These are phyloP conservation scores for Neoscytalidium dimidiatum DNA, from an alignment of 2,329 filamentous ascomycete species.

Conservation along the genomic window DNA sequence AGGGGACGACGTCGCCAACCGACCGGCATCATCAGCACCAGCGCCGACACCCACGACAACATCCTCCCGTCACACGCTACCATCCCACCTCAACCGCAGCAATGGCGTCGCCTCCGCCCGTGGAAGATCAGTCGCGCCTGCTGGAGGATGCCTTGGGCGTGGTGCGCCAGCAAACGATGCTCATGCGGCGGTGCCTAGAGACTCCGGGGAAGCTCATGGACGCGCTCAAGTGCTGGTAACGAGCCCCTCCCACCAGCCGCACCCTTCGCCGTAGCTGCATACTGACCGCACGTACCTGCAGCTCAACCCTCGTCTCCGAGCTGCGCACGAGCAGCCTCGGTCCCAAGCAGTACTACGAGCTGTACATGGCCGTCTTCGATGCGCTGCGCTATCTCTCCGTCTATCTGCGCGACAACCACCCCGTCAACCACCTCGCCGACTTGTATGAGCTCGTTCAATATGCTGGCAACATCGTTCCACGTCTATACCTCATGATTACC, in stretches of 20 bases:
- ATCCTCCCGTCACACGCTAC: slow-evolving; percentile 17
- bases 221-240: slow-evolving; percentile 96
- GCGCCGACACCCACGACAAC: slow-evolving; percentile 14
- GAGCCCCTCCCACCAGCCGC: background rate
- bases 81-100: slow-evolving; percentile 55
- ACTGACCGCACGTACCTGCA: slow-evolving; percentile 42
- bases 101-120: slow-evolving; percentile 51
- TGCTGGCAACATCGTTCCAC: slow-evolving; percentile 95
- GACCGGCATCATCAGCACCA: slow-evolving; percentile 16
- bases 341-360: slow-evolving; percentile 99
- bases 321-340: slow-evolving; percentile 93
- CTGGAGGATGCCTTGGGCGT: slow-evolving; percentile 96
- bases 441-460: slow-evolving; percentile 98
- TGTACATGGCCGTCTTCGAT: slow-evolving; percentile 99
- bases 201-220: slow-evolving; percentile 99
- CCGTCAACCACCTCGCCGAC: slow-evolving; percentile 95
- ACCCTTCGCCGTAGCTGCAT: background rate
- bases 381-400: slow-evolving; percentile 94
- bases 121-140: slow-evolving; percentile 72
- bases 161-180: slow-evolving; percentile 91
- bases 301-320: slow-evolving; percentile 97
- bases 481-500: slow-evolving; percentile 98
- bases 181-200: slow-evolving; percentile 98
- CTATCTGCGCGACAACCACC: slow-evolving; percentile 95
- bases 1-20: slow-evolving; percentile 18